Conservation (phyloP, 2,329 filamentous ascomycete genomes). For the Magnaporthiopsis incrustans region DNA sequence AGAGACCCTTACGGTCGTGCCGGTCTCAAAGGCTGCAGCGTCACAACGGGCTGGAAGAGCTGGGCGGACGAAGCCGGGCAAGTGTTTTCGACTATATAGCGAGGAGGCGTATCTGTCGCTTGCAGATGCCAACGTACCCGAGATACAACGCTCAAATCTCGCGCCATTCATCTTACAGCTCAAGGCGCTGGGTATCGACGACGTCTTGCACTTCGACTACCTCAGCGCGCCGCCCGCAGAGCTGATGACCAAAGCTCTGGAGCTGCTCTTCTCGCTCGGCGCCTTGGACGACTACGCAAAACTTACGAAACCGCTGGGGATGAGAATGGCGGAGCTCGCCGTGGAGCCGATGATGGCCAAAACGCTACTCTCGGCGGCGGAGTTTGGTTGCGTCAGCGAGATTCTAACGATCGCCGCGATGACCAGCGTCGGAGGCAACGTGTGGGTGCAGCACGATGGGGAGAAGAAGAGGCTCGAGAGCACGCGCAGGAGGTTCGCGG, state of each 20-base stretch:
- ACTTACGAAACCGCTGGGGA: slow-evolving; percentile 79
- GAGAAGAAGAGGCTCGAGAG: slow-evolving; percentile 69
- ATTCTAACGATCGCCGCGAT: slow-evolving; percentile 90
- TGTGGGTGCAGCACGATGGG: slow-evolving; percentile 76
- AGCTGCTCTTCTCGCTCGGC: slow-evolving; percentile 78
- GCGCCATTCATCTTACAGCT: slow-evolving; percentile 84
- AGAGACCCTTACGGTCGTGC: slow-evolving; percentile 73
- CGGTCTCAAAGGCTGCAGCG: slow-evolving; percentile 87
- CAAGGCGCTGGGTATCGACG: slow-evolving; percentile 91
- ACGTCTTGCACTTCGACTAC: slow-evolving; percentile 85
- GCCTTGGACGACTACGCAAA: slow-evolving; percentile 86
- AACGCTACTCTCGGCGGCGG: slow-evolving; percentile 65
- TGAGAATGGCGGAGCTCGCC: slow-evolving; percentile 85
- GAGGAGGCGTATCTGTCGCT: slow-evolving; percentile 62
- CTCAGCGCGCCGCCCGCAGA: slow-evolving; percentile 78
- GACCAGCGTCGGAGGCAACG: slow-evolving; percentile 73
- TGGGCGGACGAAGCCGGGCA: slow-evolving; percentile 80
- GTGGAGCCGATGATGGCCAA: slow-evolving; percentile 96
- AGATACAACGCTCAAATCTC: slow-evolving; percentile 87
- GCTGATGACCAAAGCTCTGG: slow-evolving; percentile 76
- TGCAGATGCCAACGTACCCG: slow-evolving; percentile 68
- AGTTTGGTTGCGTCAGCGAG: slow-evolving; percentile 74
- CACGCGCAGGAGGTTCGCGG: slow-evolving; percentile 73
- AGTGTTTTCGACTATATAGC: slow-evolving; percentile 90
- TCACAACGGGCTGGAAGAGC: slow-evolving; percentile 85